Evolutionary conservation across 768 basidiomycete genomes (phyloP).

Genomic region (Glaciozyma martinii): DNA sequence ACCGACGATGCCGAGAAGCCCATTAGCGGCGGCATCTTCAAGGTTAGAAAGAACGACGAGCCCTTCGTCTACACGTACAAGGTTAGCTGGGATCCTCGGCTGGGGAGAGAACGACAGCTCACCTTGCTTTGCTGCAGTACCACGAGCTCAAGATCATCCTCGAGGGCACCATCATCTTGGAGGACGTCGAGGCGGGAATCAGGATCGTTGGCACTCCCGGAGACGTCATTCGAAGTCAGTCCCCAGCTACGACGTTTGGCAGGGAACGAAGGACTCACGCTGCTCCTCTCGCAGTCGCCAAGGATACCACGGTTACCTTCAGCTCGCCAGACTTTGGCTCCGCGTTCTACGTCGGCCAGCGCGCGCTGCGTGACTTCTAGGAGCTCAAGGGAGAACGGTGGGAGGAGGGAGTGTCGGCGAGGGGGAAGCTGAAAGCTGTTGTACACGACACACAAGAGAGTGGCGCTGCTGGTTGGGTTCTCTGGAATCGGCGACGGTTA

Average conservation of each 20-base stretch:
- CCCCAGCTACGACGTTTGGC: too few species aligned
- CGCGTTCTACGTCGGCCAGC: conserved; percentile 13
- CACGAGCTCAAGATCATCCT: conserved; percentile 12
- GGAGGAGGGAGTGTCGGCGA: background rate
- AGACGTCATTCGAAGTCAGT: conserved; percentile 4
- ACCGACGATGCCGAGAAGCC: background rate
- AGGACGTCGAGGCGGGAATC: conserved; percentile 1
- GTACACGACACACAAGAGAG: too few species aligned
- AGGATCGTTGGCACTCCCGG: background rate
- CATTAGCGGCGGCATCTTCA: conserved; percentile 7
- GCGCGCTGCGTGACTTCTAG: background rate
- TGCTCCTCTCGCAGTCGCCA: background rate
- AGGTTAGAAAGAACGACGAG: background rate
- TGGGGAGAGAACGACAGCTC: too few species aligned
- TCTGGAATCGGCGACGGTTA: too few species aligned
- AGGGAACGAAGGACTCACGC: too few species aligned
- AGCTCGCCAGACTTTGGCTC: background rate
- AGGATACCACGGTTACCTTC: conserved; percentile 4
- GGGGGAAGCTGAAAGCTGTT: too few species aligned
- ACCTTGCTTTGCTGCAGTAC: background rate
- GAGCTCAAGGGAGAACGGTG: background rate
- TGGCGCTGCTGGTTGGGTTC: too few species aligned
- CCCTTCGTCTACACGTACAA: conserved; percentile 14
- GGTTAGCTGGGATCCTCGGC: background rate
- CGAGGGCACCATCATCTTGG: background rate